Evolutionary conservation across 2,329 filamentous ascomycete genomes (phyloP).

Genomic region (Venturia pyrina): DNA sequence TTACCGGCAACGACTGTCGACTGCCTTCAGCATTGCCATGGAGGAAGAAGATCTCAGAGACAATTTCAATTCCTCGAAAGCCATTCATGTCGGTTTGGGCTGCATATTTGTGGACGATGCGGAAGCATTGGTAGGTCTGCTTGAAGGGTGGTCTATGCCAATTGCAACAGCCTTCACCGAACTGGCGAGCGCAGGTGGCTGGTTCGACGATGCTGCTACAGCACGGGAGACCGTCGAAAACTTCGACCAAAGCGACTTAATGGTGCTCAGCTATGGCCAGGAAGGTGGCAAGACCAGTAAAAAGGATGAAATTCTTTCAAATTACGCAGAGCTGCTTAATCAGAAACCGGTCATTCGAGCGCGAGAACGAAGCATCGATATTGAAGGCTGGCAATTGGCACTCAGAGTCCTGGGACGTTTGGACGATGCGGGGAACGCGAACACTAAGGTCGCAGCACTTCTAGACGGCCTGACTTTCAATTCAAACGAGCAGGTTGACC

Average conservation of each 20-base stretch:
- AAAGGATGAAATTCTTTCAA: constrained; percentile 68
- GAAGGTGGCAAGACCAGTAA: constrained; percentile 50
- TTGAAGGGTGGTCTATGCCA: constrained; percentile 72
- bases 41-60: constrained; percentile 51
- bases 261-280: constrained; percentile 63
- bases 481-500: constrained; percentile 65
- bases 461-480: constrained; percentile 63
- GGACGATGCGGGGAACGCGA: constrained; percentile 60
- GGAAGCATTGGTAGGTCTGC: constrained; percentile 62
- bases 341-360: constrained; percentile 20
- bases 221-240: constrained; percentile 45
- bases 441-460: constrained; percentile 63
- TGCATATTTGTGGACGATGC: constrained; percentile 75
- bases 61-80: constrained; percentile 62
- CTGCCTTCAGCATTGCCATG: constrained; percentile 56
- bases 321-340: constrained; percentile 52
- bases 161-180: constrained; percentile 72
- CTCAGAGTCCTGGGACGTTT: constrained; percentile 74
- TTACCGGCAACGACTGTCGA: constrained; percentile 64
- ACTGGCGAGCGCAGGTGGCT: constrained; percentile 71
- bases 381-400: constrained; percentile 81
- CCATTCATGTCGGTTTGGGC: constrained; percentile 71
- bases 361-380: constrained; percentile 16
- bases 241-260: constrained; percentile 74
- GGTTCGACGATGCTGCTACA: constrained; percentile 50